phyloP scores from a whole-genome alignment of 1,284 basidiomycete species.

The Caloboletus inedulis region DNA sequence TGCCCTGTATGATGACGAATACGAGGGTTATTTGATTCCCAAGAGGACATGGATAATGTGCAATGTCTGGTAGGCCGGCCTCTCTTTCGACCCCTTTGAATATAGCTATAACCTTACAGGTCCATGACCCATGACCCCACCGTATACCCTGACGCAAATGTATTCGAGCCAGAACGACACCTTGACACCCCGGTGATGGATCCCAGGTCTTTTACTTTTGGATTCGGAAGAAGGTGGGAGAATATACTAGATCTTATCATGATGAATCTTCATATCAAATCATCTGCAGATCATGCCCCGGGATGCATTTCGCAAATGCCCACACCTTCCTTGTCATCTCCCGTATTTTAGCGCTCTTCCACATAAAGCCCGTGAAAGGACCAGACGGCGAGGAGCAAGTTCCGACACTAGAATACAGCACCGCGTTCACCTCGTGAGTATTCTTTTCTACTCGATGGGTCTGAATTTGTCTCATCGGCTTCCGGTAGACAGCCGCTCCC shows the following conservation, averaged over 20 bases:
- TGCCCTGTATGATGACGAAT: constrained; percentile 15
- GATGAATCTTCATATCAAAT: background rate
- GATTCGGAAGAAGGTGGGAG: constrained; percentile 36
- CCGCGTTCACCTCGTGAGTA: constrained; percentile 11
- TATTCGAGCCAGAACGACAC: constrained; percentile 18
- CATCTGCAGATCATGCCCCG: constrained; percentile 31
- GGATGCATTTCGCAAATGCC: constrained; percentile 37
- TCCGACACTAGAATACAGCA: constrained; percentile 8
- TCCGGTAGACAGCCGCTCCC: background rate
- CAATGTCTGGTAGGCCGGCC: constrained; percentile 6
- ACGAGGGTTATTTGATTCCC: constrained; percentile 11
- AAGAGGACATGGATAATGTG: constrained; percentile 11
- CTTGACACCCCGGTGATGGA: constrained; percentile 10
- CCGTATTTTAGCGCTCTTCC: constrained; percentile 37
- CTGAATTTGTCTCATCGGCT: background rate
- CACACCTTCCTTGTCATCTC: constrained; percentile 41
- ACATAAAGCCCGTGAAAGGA: constrained; percentile 32
- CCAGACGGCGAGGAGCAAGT: constrained; percentile 29
- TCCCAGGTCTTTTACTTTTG: constrained; percentile 31
- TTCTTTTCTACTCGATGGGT: background rate
- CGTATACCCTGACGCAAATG: constrained; percentile 10
- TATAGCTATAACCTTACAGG: background rate
- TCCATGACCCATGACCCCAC: constrained; percentile 14
- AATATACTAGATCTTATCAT: background rate
- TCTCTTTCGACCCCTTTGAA: background rate